Conservation (phyloP, 2,329 filamentous ascomycete species). For the Xylaria hypoxylon region DNA sequence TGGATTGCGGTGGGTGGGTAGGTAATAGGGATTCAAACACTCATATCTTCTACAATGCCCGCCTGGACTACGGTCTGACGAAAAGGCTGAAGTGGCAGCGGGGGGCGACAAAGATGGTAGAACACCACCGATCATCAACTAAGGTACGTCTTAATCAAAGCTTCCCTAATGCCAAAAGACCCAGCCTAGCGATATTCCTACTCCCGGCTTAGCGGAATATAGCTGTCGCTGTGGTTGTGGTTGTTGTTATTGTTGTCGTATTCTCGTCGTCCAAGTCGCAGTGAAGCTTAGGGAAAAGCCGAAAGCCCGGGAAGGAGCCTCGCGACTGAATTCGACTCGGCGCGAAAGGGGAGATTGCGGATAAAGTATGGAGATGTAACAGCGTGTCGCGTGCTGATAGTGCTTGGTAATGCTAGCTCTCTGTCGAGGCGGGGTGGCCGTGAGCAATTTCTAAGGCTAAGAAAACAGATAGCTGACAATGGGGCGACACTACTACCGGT, state of each 20-base stretch:
- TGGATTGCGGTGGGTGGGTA: constrained; percentile 30
- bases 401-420: background rate
- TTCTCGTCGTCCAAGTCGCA: background rate
- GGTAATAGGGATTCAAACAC: constrained; percentile 46
- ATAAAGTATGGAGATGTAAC: constrained; percentile 10
- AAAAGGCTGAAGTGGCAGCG: constrained; percentile 36
- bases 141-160: constrained; percentile 38
- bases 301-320: background rate
- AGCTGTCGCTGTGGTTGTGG: background rate
- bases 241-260: constrained; percentile 1
- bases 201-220: constrained; percentile 26
- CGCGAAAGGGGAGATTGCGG: background rate
- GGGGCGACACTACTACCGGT: constrained; percentile 1
- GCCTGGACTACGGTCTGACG: constrained; percentile 48
- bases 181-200: constrained; percentile 33
- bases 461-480: background rate
- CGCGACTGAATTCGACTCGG: background rate
- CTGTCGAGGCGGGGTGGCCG: background rate
- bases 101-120: constrained; percentile 26
- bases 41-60: constrained; percentile 51
- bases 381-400: constrained; percentile 26
- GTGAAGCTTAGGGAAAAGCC: background rate
- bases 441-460: background rate
- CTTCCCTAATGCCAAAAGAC: constrained; percentile 35
- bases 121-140: constrained; percentile 40